Base-by-base conservation (phyloP, 2,329 filamentous ascomycete genomes). In the Cadophora sp. region DNA sequence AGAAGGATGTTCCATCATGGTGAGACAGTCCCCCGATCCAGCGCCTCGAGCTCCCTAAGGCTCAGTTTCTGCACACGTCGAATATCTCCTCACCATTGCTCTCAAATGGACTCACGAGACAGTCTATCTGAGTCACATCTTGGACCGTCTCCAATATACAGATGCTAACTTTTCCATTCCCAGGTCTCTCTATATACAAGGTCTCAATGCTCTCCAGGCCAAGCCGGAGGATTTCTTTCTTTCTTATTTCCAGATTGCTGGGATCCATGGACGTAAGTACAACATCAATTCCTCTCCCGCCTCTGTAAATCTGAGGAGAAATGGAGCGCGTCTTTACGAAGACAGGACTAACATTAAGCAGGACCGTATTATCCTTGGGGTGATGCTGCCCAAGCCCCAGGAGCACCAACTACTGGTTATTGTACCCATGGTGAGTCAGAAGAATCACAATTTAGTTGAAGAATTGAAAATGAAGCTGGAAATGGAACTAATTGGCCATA, bases 291-390 rank as follows among this genome's bases (percentile, higher is more conserved):
- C n/a, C 27, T 22, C 11, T 61, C 40, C 27, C 11, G 19, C 22
- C 4, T 1, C 24, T 51, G 26, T 4, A 2, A 19, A 16, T 34
- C 26, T 4, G 5, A 14, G 26, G 12, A 22, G 27, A 16, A 24
- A 22, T 62, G 26, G 27, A 62, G 12, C 8, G 34, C 19, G 14
- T 16, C 40, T 6, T 43, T 26, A 67, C 14, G 46, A 26, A 24
- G 9, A 29, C 19, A 6, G 26, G 73, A 70, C 73, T 66, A 70
- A 74, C 34, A 70, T 73, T 62, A 69, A 69, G 5, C 60, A 67
- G 65, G 73, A 48, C 76, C 76, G 16, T 77, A 73, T 60, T 50
- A 70, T 26, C 43, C 69, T 26, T 77, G 75, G 74, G 74, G 76
- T 67, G 64, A 67, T 48, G 71, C 73, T 31, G 51, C 62, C 19